Evolutionary conservation across 768 basidiomycete genomes (phyloP).

Genomic region (Rhodotorula toruloides): DNA sequence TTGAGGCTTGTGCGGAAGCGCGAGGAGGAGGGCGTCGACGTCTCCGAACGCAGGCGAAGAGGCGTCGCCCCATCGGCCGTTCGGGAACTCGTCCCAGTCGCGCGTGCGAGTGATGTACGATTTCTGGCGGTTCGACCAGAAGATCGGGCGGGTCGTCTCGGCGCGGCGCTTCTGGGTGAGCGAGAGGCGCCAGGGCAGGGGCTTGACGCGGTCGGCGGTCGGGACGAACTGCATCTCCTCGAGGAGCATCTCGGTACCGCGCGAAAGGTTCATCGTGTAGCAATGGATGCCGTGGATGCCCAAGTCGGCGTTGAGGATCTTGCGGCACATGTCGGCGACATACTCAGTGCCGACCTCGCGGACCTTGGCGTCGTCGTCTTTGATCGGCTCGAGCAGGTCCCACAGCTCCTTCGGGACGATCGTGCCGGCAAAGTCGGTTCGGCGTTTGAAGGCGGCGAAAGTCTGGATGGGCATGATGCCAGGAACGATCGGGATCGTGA

Average conservation of each 20-base stretch:
- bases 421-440: slow-evolving; percentile 80
- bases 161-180: slow-evolving; percentile 85
- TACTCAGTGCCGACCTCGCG: slow-evolving; percentile 94
- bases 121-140: slow-evolving; percentile 95
- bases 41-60: slow-evolving; percentile 92
- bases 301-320: slow-evolving; percentile 70
- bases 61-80: slow-evolving; percentile 75
- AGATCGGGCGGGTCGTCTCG: slow-evolving; percentile 93
- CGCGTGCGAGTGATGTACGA: slow-evolving; percentile 94
- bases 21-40: slow-evolving; percentile 47
- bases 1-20: slow-evolving; percentile 53
- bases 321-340: slow-evolving; percentile 87
- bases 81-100: slow-evolving; percentile 96
- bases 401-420: slow-evolving; percentile 66
- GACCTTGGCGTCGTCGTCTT: slow-evolving; percentile 85
- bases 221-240: slow-evolving; percentile 86
- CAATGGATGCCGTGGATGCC: slow-evolving; percentile 88
- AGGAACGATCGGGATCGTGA: slow-evolving; percentile 82
- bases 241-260: slow-evolving; percentile 88
- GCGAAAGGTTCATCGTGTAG: slow-evolving; percentile 97
- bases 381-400: slow-evolving; percentile 65
- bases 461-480: slow-evolving; percentile 98
- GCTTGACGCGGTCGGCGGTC: slow-evolving; percentile 82
- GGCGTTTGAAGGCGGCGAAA: slow-evolving; percentile 81
- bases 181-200: slow-evolving; percentile 94